phyloP scores from a whole-genome alignment of 352 stramenopile genomes.

The Globisporangium emineosum region DNA sequence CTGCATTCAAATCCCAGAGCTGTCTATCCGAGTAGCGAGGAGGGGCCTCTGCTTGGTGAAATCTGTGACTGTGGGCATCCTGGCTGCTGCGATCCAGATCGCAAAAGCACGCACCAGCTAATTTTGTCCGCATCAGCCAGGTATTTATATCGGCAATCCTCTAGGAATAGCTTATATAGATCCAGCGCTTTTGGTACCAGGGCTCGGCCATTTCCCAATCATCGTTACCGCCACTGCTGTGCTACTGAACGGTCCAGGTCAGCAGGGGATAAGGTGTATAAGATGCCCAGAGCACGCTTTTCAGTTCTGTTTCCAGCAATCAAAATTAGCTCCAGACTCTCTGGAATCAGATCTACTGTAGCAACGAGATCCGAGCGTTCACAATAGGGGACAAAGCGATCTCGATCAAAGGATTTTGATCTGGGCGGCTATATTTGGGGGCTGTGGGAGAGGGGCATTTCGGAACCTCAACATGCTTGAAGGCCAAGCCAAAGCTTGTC shows the following conservation, averaged over 20 bases:
- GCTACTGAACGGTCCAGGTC: too few species aligned
- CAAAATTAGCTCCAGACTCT: background rate
- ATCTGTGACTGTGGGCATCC: background rate
- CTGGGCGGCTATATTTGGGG: slow-evolving; percentile 7
- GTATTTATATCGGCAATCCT: background rate
- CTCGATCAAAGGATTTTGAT: background rate
- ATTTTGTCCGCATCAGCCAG: background rate
- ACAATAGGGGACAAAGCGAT: background rate
- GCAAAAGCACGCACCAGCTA: background rate
- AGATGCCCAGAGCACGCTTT: background rate
- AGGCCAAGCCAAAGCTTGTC: background rate
- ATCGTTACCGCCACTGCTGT: background rate
- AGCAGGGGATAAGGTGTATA: background rate
- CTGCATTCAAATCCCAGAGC: too few species aligned
- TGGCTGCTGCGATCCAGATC: background rate
- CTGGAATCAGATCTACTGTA: background rate
- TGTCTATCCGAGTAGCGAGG: too few species aligned
- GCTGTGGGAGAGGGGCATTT: background rate
- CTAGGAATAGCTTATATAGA: background rate
- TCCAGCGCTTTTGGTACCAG: background rate
- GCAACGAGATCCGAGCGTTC: background rate
- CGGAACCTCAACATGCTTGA: background rate
- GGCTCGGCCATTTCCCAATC: background rate
- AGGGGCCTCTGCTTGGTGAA: too few species aligned
- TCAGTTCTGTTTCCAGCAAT: background rate